Conservation (phyloP, 2,329 filamentous ascomycete species). For the Ceratocystis cubensis region DNA sequence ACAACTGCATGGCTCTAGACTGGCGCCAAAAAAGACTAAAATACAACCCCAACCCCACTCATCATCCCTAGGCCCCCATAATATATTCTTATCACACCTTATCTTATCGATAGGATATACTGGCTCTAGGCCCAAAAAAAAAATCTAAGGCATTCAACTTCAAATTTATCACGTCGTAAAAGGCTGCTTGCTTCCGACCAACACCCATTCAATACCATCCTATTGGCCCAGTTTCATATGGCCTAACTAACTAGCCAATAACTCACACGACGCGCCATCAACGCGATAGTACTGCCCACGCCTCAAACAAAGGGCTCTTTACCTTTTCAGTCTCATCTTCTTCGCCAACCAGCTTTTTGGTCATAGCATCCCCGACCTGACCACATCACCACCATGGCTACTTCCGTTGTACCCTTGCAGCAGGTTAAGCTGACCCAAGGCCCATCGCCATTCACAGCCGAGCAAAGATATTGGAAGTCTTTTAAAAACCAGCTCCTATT, state of each 20-base stretch:
- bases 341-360: too few relatives aligned
- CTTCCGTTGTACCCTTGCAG: constrained; percentile 67
- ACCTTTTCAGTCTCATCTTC: background rate
- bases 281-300: too few relatives aligned
- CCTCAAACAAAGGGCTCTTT: background rate
- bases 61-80: too few relatives aligned
- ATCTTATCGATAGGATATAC: constrained; percentile 1
- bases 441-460: constrained; percentile 70
- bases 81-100: background rate
- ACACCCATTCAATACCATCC: background rate
- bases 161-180: constrained; percentile 3
- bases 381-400: constrained; percentile 52
- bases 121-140: background rate
- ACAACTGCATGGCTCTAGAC: background rate
- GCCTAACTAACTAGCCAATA: too few relatives aligned
- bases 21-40: background rate
- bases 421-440: constrained; percentile 73
- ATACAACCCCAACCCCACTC: background rate
- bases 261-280: too few relatives aligned
- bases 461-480: constrained; percentile 91
- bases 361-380: background rate
- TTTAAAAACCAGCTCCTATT: constrained; percentile 88
- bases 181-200: background rate
- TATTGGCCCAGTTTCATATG: too few relatives aligned
- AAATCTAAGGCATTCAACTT: background rate